Evolutionary conservation across 2,329 filamentous ascomycete genomes (phyloP), one percentile per base, ranked within the genome.

Genomic region (Tolypocladium ophioglossoides): DNA sequence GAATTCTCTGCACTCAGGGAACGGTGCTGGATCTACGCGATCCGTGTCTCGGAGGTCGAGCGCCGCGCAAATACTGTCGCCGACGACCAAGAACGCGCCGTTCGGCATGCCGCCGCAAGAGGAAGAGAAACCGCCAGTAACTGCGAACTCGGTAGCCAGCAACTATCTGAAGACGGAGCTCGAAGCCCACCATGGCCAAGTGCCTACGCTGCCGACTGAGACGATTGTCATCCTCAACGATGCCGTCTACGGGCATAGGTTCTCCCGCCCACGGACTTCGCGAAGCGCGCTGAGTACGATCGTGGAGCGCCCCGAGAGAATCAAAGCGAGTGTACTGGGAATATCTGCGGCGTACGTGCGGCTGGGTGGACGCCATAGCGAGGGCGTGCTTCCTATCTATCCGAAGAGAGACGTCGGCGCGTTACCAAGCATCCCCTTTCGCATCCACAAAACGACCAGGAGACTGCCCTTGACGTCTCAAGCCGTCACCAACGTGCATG

Each of bases 191-290:
- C 79, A 85, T 55, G 71, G 73, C 35, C 64, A 65, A 2, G 67
- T 71, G 12, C 67, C 70, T 2, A 68, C 70, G 10, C 65, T 69
- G 30, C 60, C 71, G 37, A 70, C 79, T 12, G 76, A 91, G 56
- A 90, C 90, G 0, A 72, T 95, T 5, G 91, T 97, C 49, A 79
- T 99, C 34, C 74, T 99, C 2, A 91, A 97, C 63, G 94, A 99
- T 72, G 85, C 87, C 52, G 96, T 92, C 70, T 99, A 97, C 67
- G 91, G 92, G 27, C 94, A 99, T 72, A 85, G 91, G 24, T 99
- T 85, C 69, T 89, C 91, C 12, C 81, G 94, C 47, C 90, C 90
- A 4, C 85, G 87, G 62, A 86, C 90, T 1, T 86, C 83, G 24
- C 86, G 86, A 63, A 78, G 75, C 47, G 79, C 80, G 18, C 77